Base-by-base conservation (phyloP, 2,329 filamentous ascomycete species). In the Cladobotryum protrusum region DNA sequence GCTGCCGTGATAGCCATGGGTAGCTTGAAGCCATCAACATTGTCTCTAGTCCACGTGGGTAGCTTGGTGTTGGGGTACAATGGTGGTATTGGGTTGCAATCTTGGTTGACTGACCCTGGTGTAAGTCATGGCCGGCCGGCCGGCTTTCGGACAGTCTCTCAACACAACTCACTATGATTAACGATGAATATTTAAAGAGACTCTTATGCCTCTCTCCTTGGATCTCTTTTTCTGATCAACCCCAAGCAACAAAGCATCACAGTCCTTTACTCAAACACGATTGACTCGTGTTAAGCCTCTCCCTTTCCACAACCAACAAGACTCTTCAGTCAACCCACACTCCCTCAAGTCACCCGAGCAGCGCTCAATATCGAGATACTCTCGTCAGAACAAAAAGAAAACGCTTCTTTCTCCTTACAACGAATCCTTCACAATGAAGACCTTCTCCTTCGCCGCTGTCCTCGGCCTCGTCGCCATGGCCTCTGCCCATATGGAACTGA, bases 401-500 rank as follows among this genome's bases (percentile, higher is more conserved):
- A 17, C 1, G 13, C 9, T 45, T 45, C 43, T 2, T 32, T 11
- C 33, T 7, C 29, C 36, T 18, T 17, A 47, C 11, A 18, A 17
- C 7, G n/a, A 17, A 5, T 14, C 41, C 41, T 12, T 40, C 39
- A 44, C 20, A 29, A 53, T 53, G 52, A 53, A 53, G 48, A 14
- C 46, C 17, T 43, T 52, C 33, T 45, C 43, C 35, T 15, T 53
- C 41, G 48, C 35, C 15, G 42, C 52, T 17, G 13, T 51, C 33
- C 29, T 51, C 18, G 41, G 44, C 39, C 52, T 53, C 19, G 48
- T 37, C 8, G 44, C 48, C 45, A 35, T 45, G 29, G 45, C 42
- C 17, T 45, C 50, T 13, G 76, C 71, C 43, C 76, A 80, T 62
- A 80, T 81, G 72, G 70, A 76, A 57, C 72, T 79, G 68, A 63